Conservation (phyloP, 2,329 filamentous ascomycete genomes). For the Pleurostoma richardsiae region DNA sequence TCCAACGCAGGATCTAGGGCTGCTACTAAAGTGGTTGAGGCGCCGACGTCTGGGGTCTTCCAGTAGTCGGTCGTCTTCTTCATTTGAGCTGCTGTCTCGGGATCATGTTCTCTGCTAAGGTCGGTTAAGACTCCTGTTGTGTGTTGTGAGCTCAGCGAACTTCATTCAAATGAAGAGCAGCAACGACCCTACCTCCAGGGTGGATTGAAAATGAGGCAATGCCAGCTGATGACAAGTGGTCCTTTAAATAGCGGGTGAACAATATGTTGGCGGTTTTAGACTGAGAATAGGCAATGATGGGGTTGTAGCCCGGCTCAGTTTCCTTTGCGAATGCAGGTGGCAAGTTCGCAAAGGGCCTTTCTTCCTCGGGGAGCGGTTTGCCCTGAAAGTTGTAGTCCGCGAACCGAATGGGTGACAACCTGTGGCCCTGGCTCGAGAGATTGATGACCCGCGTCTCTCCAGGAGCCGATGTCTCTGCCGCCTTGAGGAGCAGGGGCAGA, state of each 20-base stretch:
- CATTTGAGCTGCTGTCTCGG: neutral
- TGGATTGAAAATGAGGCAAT: slow-evolving; percentile 12
- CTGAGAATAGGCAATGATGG: slow-evolving; percentile 38
- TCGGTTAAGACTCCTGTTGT: slow-evolving; percentile 14
- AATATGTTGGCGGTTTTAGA: slow-evolving; percentile 43
- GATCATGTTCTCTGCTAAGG: slow-evolving; percentile 18
- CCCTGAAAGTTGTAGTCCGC: slow-evolving; percentile 29
- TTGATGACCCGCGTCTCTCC: slow-evolving; percentile 32
- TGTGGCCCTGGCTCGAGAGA: slow-evolving; percentile 31
- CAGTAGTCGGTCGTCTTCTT: slow-evolving; percentile 17
- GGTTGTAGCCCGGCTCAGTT: slow-evolving; percentile 15
- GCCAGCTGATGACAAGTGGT: slow-evolving; percentile 2
- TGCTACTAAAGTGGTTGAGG: slow-evolving; percentile 33
- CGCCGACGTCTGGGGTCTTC: slow-evolving; percentile 30
- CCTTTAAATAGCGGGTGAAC: slow-evolving; percentile 17
- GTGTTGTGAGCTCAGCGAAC: slow-evolving; percentile 2
- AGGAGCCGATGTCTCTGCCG: slow-evolving; percentile 13
- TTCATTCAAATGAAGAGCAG: neutral
- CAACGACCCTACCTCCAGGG: slow-evolving; percentile 12
- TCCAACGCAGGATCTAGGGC: slow-evolving; percentile 24
- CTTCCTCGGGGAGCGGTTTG: slow-evolving; percentile 4
- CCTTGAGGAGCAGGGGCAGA: slow-evolving; percentile 30
- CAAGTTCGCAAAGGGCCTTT: slow-evolving; percentile 3
- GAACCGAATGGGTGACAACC: slow-evolving; percentile 30
- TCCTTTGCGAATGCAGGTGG: neutral